Base-by-base conservation (phyloP, 345 rosid genomes). In the Gossypium australe region DNA sequence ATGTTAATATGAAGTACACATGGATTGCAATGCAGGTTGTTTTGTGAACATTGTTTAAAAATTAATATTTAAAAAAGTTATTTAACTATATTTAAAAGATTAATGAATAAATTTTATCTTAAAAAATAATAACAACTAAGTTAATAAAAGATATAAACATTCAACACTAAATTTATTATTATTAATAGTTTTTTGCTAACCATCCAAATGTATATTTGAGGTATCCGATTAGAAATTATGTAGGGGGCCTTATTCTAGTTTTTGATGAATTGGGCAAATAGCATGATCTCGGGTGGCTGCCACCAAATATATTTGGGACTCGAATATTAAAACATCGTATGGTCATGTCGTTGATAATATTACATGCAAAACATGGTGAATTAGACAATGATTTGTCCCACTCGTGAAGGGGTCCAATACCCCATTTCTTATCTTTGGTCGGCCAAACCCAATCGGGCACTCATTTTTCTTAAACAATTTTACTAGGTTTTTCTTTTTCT, bases 331-430 rank as follows among this genome's bases (percentile, higher is more conserved):
- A 60, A 34, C 65, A 60, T 60, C 43, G 44, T 60, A 27, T 60
- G 65, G 43, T 60, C 65, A 14, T 27, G 10, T 27, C 27, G 18
- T 60, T 27, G 11, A 60, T 6, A 25, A 24, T 27, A 60, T 60
- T 60, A 27, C 65, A 41, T 38, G 68, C 68, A 63, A 63, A 48
- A 38, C 68, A 63, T 41, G 49, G 48, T 38, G 24, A 38, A 63
- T 20, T 38, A 38, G 25, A 38, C 13, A 13, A 61, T 63, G 67
- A 38, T 34, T 34, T 63, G 47, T 63, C 38, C 9, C 22, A 34
- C 68, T 41, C 68, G 14, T 41, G 49, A 10, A 38, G 48, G 14
- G 1, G 48, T 63, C 24, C 47, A n/a, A 63, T 9, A 3, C 68
- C 48, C 14, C 48, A 9, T 63, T 63, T 38, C 25, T 63, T n/a